phyloP scores from a whole-genome alignment of 176 grass and related monocot genomes.

The Musa acuminata region DNA sequence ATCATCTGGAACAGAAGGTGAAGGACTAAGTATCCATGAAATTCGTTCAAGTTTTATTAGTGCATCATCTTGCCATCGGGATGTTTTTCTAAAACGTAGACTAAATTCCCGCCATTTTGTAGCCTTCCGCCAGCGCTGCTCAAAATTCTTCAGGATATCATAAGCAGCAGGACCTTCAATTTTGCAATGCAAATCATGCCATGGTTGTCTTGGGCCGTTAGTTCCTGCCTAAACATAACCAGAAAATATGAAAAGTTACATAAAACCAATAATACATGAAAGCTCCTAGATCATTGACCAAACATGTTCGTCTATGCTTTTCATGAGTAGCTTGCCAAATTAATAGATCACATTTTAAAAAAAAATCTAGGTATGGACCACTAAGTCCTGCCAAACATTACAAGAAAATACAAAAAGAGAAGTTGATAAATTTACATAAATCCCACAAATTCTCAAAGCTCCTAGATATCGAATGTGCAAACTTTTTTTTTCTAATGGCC shows the following conservation, averaged over 20 bases:
- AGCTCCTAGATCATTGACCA: background rate
- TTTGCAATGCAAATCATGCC: constrained; percentile 96
- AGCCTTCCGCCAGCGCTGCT: constrained; percentile 83
- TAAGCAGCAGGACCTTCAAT: constrained; percentile 91
- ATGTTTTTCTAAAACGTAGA: constrained; percentile 36
- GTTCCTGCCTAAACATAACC: constrained; percentile 31
- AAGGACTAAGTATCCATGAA: constrained; percentile 96
- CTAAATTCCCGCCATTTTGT: constrained; percentile 52
- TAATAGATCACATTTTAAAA: no score
- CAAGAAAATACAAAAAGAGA: background rate
- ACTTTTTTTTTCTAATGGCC: background rate
- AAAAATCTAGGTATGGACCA: background rate
- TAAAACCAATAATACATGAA: background rate
- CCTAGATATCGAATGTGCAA: no score
- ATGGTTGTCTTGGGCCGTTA: constrained; percentile 91
- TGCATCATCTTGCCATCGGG: constrained; percentile 77
- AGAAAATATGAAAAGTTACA: constrained; percentile 11
- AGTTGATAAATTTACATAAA: background rate
- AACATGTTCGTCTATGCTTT: no score
- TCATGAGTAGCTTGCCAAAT: no score
- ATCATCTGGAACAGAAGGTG: constrained; percentile 38
- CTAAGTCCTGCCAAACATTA: background rate
- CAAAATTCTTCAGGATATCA: constrained; percentile 87
- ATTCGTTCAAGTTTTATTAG: constrained; percentile 87
- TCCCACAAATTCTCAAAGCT: no score